Conservation (phyloP, 2,329 filamentous ascomycete genomes). For the Hymenoscyphus fructigenus region DNA sequence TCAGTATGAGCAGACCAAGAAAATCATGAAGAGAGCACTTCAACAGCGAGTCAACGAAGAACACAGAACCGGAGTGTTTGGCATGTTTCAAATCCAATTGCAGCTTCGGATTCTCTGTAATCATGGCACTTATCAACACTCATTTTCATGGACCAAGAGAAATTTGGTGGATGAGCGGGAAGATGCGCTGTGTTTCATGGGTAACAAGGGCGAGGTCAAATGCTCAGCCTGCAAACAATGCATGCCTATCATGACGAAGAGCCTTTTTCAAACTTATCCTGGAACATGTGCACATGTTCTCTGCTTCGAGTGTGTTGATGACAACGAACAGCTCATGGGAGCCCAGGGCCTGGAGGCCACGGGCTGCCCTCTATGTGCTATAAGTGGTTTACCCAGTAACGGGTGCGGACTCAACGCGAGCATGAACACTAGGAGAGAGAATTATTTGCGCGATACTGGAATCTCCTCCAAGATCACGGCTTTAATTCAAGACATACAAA, state of each 20-base stretch:
- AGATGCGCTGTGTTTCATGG: not conserved
- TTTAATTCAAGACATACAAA: not conserved
- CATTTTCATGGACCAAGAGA: not conserved
- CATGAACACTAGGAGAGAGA: not conserved
- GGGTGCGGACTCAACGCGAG: not conserved
- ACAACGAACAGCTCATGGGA: not conserved
- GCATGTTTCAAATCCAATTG: slow-evolving; percentile 21
- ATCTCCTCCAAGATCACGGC: not conserved
- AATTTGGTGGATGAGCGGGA: not conserved
- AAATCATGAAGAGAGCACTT: slow-evolving; percentile 14
- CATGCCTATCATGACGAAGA: not conserved
- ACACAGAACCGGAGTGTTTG: slow-evolving; percentile 14
- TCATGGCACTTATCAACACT: slow-evolving; percentile 16
- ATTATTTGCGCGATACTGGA: not conserved
- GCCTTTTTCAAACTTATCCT: not conserved
- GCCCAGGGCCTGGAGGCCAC: not conserved
- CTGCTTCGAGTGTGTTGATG: not conserved
- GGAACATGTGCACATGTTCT: not conserved
- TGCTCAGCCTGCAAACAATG: not conserved
- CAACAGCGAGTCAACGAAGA: slow-evolving; percentile 9
- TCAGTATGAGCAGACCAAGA: slow-evolving; percentile 10
- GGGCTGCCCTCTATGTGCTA: not conserved
- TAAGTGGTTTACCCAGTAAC: not conserved
- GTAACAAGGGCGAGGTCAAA: not conserved
- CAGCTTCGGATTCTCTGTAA: slow-evolving; percentile 22